Conservation (phyloP, 2,329 filamentous ascomycete genomes). For the Cytospora chrysosperma region DNA sequence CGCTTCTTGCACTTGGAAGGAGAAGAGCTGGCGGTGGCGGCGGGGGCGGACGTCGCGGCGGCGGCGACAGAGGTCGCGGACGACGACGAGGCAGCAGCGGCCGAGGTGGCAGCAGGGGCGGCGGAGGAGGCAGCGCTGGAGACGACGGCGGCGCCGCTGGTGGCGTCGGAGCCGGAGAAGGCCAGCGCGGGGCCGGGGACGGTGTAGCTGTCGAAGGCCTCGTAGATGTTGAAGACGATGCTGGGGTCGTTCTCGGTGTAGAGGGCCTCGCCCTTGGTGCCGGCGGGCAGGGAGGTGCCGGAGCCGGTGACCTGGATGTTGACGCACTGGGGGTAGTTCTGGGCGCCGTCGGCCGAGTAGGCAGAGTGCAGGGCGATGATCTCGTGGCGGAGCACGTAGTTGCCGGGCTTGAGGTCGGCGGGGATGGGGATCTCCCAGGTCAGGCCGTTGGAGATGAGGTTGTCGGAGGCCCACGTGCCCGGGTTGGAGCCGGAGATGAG, state of each 20-base stretch:
- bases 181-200: constrained; percentile 32
- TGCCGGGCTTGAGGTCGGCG: constrained; percentile 33
- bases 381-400: constrained; percentile 49
- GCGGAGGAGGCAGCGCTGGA: constrained; percentile 25
- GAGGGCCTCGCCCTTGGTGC: constrained; percentile 30
- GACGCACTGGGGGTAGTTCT: constrained; percentile 50
- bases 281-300: constrained; percentile 31
- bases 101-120: constrained; percentile 21
- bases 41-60: not conserved
- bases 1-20: constrained; percentile 16
- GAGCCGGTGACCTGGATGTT: constrained; percentile 43
- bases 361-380: constrained; percentile 47
- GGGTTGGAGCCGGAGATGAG: constrained; percentile 44
- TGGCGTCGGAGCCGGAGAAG: constrained; percentile 24
- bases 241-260: constrained; percentile 28
- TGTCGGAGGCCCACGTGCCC: constrained; percentile 53
- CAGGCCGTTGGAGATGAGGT: constrained; percentile 43
- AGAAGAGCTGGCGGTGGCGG: constrained; percentile 7
- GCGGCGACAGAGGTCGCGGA: constrained; percentile 17
- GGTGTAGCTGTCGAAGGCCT: constrained; percentile 26
- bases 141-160: constrained; percentile 24
- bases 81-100: constrained; percentile 8
- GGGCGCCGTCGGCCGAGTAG: constrained; percentile 41
- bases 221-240: constrained; percentile 31
- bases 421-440: constrained; percentile 47